Conservation (phyloP, 2,329 filamentous ascomycete species). For the Colletotrichum melonis region DNA sequence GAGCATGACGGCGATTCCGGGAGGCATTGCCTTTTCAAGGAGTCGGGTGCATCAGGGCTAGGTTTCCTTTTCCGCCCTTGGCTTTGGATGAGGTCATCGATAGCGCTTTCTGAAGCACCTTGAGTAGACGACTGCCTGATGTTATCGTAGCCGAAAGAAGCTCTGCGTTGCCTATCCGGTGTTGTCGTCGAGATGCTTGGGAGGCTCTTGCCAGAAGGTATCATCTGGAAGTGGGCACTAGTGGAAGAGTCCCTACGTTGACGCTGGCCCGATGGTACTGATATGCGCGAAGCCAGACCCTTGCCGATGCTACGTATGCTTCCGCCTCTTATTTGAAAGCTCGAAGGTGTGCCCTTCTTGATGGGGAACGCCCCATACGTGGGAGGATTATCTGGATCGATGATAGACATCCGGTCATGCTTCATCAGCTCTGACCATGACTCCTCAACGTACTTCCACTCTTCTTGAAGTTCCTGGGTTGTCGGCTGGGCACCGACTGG, state of each 20-base stretch:
- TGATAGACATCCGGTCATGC: neutral
- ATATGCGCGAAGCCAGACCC: neutral
- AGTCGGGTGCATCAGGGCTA: neutral
- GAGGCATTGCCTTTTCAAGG: slow-evolving; percentile 6
- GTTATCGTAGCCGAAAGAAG: neutral
- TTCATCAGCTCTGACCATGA: neutral
- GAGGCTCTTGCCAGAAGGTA: neutral
- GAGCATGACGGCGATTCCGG: neutral
- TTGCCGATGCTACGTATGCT: neutral
- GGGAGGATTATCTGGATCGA: neutral
- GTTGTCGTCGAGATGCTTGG: neutral
- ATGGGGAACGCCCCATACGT: neutral
- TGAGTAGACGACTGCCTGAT: neutral
- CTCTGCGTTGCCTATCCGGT: neutral
- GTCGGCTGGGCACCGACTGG: neutral
- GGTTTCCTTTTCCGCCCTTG: slow-evolving; percentile 13
- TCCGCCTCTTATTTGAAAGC: slow-evolving; percentile 7
- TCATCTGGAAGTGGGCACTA: neutral
- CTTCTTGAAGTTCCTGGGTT: neutral
- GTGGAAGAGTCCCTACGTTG: neutral
- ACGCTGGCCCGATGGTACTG: neutral
- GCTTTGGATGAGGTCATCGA: slow-evolving; percentile 8
- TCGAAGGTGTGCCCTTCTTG: neutral
- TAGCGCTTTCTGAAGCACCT: neutral
- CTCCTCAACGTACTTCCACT: neutral